A percentile compares a stretch with the other conserved stretches of the same genome.
Evolutionary conservation across 257 asterid species (phyloP).

Genomic region (Salvia hispanica): DNA sequence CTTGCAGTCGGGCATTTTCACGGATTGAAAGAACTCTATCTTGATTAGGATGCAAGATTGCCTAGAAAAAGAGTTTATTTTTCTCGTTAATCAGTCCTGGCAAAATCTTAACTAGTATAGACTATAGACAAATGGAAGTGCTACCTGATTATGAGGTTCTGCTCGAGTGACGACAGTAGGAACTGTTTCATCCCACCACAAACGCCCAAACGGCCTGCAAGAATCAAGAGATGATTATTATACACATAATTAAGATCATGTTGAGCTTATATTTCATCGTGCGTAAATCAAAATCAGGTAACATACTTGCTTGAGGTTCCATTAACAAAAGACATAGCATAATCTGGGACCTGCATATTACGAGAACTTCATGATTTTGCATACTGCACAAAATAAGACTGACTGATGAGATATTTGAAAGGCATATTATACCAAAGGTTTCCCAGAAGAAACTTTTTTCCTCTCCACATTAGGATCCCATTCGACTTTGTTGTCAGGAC

Average conservation of each 20-base stretch:
- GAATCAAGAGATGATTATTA: not conserved
- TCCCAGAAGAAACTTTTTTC: conserved; percentile 57
- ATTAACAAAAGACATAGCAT: conserved; percentile 58
- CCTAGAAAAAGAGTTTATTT: conserved; percentile 34
- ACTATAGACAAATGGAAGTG: not conserved
- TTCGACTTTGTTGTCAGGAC: conserved; percentile 60
- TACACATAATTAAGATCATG: not conserved
- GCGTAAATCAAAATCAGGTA: not conserved
- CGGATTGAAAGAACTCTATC: conserved; percentile 82
- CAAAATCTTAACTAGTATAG: not conserved
- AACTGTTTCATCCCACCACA: conserved; percentile 96
- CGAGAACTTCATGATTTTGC: not conserved
- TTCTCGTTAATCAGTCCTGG: not conserved
- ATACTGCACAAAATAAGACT: not conserved
- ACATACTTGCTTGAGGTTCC: conserved; percentile 74
- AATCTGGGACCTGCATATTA: conserved; percentile 74
- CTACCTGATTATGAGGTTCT: conserved; percentile 86
- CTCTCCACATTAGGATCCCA: conserved; percentile 64
- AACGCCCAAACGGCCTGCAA: conserved; percentile 84
- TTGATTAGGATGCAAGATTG: conserved; percentile 66
- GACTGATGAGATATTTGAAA: not conserved
- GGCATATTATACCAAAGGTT: conserved; percentile 69
- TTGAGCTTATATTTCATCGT: not conserved
- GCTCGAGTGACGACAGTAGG: conserved; percentile 94
- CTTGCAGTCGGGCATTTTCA: conserved; percentile 92